These are phyloP conservation scores for Artomyces pyxidatus DNA, from an alignment of 768 basidiomycete genomes.

Conservation along the genomic window DNA sequence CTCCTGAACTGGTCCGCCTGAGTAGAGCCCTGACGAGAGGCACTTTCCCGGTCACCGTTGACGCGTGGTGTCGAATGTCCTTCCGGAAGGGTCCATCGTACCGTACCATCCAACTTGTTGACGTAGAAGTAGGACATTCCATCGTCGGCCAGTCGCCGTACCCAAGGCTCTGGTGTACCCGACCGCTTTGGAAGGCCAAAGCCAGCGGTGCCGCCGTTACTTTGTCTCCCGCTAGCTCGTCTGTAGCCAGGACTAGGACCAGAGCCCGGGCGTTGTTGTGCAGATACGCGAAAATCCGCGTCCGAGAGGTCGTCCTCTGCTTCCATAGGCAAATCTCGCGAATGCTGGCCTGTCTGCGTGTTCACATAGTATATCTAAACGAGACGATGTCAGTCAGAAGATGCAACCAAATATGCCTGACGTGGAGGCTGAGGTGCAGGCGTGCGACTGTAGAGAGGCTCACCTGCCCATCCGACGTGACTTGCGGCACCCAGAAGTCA, in stretches of 20 bases:
- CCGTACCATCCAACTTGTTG: slow-evolving; percentile 61
- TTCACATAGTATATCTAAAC: slow-evolving; percentile 91
- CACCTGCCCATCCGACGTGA: slow-evolving; percentile 79
- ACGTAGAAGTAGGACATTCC: slow-evolving; percentile 73
- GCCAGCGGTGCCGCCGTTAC: slow-evolving; percentile 30
- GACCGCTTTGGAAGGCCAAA: slow-evolving; percentile 54
- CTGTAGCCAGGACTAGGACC: slow-evolving; percentile 37
- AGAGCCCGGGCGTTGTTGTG: slow-evolving; percentile 49
- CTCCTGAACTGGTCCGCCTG: background rate
- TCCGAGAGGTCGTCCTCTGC: slow-evolving; percentile 57
- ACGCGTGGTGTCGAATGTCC: slow-evolving; percentile 8
- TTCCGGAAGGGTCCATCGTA: slow-evolving; percentile 66
- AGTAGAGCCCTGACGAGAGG: background rate
- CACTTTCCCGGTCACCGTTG: slow-evolving; percentile 5
- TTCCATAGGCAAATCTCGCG: slow-evolving; percentile 78
- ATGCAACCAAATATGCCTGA: slow-evolving; percentile 2
- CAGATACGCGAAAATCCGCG: slow-evolving; percentile 49
- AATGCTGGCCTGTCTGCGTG: slow-evolving; percentile 74
- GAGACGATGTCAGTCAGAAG: background rate
- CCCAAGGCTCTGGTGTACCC: slow-evolving; percentile 76
- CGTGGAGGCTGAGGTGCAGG: slow-evolving; percentile 1
- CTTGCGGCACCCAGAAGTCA: slow-evolving; percentile 89
- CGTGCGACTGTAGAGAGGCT: too few relatives aligned
- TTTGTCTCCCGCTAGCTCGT: slow-evolving; percentile 14
- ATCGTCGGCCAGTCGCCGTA: slow-evolving; percentile 71